Base-by-base conservation (phyloP, 1,284 basidiomycete species). In the Leucoagaricus sp. region DNA sequence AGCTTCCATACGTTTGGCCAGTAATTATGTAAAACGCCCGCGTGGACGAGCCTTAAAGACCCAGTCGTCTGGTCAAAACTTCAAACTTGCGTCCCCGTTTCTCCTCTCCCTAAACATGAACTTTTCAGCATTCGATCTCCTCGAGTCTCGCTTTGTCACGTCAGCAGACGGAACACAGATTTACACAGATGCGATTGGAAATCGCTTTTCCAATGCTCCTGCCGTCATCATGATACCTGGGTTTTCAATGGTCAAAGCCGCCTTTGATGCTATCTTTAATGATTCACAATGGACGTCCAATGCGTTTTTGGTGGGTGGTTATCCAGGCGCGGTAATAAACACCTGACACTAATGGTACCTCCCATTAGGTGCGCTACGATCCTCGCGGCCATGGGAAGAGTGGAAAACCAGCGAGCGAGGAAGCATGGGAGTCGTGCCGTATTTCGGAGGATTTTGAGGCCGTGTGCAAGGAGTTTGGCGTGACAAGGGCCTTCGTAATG, bases 161-260 rank as follows among this genome's bases (percentile, higher is more conserved):
- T 69, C 69, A 4, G 58, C 61, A 17, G 71, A 72, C 57, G 70
- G 70, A 15, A 72, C 68, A 15, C 53, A 63, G 21, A 71, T 73
- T 21, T 72, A 67, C 51, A 72, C 76, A 36, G 72, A 78, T 54
- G 75, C 75, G 15, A 58, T 66, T 10, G 77, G 77, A 10, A 67
- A 75, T 59, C 64, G 69, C 8, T 63, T 65, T 23, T 75, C 75
- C 49, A 15, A n/a, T 26, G 26, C 6, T 23, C 75, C 72, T 7
- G 62, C 71, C 4, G 59, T 79, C 34, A 69, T 79, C 38, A 75
- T 79, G 62, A 69, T 79, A 26, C 77, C 77, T 60, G 77, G 75
- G 6, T 69, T 75, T 54, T 67, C 69, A 8, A 64, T 73, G 58
- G 72, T 68, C 50, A 64, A 68, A 17, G 62, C 69, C 23, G 72